Conservation (phyloP, 2,329 filamentous ascomycete species). For the Neoarthrinium moseri region DNA sequence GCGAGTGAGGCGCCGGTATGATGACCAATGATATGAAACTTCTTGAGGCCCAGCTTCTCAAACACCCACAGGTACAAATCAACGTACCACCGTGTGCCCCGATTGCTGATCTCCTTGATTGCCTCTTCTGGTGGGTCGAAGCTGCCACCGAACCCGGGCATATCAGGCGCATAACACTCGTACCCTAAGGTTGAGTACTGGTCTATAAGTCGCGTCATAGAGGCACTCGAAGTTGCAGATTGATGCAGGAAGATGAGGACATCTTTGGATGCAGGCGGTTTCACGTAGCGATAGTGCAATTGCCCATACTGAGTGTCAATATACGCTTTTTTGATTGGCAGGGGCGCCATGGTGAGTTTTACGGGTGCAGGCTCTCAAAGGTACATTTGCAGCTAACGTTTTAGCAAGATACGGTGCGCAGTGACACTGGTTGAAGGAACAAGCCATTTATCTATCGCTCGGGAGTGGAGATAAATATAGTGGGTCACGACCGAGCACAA, state of each 20-base stretch:
- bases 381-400: too few species aligned
- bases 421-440: too few species aligned
- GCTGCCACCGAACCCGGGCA: constrained; percentile 17
- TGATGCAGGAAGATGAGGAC: constrained; percentile 9
- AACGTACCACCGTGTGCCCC: constrained; percentile 13
- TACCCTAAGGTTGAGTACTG: constrained; percentile 8
- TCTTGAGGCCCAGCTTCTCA: not conserved
- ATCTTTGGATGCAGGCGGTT: not conserved
- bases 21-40: constrained; percentile 15
- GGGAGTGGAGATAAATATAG: too few species aligned
- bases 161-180: constrained; percentile 17
- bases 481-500: too few species aligned
- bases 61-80: constrained; percentile 11
- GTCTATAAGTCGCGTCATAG: constrained; percentile 4
- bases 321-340: constrained; percentile 9
- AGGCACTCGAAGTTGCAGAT: constrained; percentile 10
- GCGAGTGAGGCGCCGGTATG: constrained; percentile 15
- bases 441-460: too few species aligned
- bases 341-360: not conserved
- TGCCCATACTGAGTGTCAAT: constrained; percentile 7
- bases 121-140: constrained; percentile 13
- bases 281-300: constrained; percentile 10
- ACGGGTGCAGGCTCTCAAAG: too few species aligned
- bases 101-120: constrained; percentile 4
- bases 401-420: too few species aligned